Percentiles rank a stretch among this genome's conserved stretches.
Evolutionary conservation across 306 rosid species (phyloP).

Genomic region (Quercus glauca): DNA sequence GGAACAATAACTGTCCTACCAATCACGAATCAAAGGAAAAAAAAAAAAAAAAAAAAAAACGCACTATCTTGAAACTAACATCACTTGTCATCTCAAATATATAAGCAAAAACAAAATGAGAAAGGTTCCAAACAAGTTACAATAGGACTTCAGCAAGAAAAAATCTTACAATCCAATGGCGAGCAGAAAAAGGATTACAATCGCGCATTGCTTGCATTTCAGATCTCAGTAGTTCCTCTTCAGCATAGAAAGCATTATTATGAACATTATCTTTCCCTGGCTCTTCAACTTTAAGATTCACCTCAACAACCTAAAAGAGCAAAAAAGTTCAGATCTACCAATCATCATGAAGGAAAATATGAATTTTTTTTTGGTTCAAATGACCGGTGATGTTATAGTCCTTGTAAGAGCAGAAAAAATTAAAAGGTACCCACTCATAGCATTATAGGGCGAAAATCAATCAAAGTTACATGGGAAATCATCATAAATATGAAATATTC

Average conservation of each 20-base stretch:
- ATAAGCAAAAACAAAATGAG: conserved; percentile 22
- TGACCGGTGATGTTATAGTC: neutral
- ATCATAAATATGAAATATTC: neutral
- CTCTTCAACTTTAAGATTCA: conserved; percentile 70
- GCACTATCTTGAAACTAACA: neutral
- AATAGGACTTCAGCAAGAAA: neutral
- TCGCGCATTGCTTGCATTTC: conserved; percentile 79
- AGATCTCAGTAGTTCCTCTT: conserved; percentile 65
- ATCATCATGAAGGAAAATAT: neutral
- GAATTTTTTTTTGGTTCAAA: neutral
- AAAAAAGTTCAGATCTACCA: neutral
- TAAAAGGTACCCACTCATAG: neutral
- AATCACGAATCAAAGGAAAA: neutral
- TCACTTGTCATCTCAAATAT: neutral
- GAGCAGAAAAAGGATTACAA: conserved; percentile 69
- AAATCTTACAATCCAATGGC: conserved; percentile 78
- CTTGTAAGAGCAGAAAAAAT: neutral
- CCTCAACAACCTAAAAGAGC: conserved; percentile 57
- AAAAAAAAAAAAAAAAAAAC: neutral
- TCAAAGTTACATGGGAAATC: neutral
- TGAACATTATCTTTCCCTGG: conserved; percentile 74
- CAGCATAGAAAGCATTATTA: conserved; percentile 78
- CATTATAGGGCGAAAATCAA: neutral
- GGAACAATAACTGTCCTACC: neutral
- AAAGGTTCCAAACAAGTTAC: neutral